A percentile compares a stretch with the other conserved stretches of the same genome.
Conservation (phyloP, 176 grass and related monocot genomes). For the Oryza meyeriana region DNA sequence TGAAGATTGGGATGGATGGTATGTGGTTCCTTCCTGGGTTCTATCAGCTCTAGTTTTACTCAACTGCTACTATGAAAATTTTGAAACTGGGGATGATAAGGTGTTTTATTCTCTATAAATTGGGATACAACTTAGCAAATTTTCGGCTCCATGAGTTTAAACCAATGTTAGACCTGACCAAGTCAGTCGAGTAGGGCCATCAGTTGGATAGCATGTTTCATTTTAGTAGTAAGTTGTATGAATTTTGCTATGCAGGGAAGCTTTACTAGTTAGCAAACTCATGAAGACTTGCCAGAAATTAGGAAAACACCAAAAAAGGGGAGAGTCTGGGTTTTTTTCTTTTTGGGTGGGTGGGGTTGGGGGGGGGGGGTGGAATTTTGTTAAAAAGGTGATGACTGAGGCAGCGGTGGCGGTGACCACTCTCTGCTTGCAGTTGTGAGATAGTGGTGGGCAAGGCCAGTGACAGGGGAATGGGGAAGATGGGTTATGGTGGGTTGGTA, state of each 20-base stretch:
- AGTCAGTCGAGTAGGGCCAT: neutral
- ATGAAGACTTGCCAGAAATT: neutral
- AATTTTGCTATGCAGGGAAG: neutral
- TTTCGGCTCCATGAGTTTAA: neutral
- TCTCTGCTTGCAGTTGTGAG: no score
- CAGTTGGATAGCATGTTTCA: neutral
- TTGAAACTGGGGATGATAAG: neutral
- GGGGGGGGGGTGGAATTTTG: no score
- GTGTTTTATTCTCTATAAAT: no score
- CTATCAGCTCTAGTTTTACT: neutral
- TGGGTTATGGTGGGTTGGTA: no score
- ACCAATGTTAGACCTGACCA: neutral
- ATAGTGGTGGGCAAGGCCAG: no score
- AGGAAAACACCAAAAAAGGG: neutral
- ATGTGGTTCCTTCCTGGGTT: slow-evolving; percentile 27
- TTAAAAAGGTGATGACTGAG: no score
- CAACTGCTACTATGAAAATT: neutral
- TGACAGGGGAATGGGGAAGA: no score
- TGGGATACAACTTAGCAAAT: neutral
- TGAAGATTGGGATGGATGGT: slow-evolving; percentile 99
- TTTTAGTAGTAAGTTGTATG: neutral
- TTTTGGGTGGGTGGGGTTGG: neutral
- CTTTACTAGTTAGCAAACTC: neutral
- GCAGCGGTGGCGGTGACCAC: no score
- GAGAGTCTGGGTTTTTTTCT: neutral